A percentile compares a stretch with the other conserved stretches of the same genome.
Evolutionary conservation across 2,329 filamentous ascomycete species (phyloP).

Genomic region (Exophiala sp.): DNA sequence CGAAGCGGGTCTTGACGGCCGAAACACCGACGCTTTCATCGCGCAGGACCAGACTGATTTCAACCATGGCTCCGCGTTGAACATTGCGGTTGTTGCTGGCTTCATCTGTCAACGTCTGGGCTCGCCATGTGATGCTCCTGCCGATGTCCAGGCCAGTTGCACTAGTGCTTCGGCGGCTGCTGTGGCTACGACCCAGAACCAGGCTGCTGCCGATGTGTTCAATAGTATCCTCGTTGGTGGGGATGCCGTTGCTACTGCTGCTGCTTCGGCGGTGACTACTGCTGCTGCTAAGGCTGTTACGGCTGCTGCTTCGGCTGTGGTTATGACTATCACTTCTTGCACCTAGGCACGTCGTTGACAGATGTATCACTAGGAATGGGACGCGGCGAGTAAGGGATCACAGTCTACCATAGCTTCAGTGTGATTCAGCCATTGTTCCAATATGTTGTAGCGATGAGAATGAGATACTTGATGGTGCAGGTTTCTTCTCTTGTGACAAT

Average conservation of each 20-base stretch:
- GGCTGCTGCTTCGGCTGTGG: neutral
- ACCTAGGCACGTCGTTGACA: neutral
- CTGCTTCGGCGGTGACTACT: neutral
- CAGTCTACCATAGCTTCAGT: too few relatives aligned
- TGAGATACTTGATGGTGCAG: too few relatives aligned
- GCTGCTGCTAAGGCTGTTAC: neutral
- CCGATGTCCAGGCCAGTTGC: slow-evolving; percentile 17
- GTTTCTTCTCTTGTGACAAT: too few relatives aligned
- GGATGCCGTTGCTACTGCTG: neutral
- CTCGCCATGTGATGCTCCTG: slow-evolving; percentile 35
- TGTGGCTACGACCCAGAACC: slow-evolving; percentile 14
- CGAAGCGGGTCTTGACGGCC: slow-evolving; percentile 46
- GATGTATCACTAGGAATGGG: too few relatives aligned
- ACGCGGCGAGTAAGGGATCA: too few relatives aligned
- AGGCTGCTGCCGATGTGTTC: slow-evolving; percentile 16
- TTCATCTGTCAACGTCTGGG: slow-evolving; percentile 48
- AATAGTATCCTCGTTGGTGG: slow-evolving; percentile 7
- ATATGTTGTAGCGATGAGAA: too few relatives aligned
- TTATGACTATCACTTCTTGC: slow-evolving; percentile 13
- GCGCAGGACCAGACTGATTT: slow-evolving; percentile 44
- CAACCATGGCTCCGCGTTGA: slow-evolving; percentile 52
- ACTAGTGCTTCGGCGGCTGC: slow-evolving; percentile 9
- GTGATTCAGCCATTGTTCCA: too few relatives aligned
- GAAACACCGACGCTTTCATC: slow-evolving; percentile 44
- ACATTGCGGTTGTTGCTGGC: slow-evolving; percentile 46